Evolutionary conservation across 2,329 filamentous ascomycete species (phyloP).

Genomic region (Sclerotinia nivalis): DNA sequence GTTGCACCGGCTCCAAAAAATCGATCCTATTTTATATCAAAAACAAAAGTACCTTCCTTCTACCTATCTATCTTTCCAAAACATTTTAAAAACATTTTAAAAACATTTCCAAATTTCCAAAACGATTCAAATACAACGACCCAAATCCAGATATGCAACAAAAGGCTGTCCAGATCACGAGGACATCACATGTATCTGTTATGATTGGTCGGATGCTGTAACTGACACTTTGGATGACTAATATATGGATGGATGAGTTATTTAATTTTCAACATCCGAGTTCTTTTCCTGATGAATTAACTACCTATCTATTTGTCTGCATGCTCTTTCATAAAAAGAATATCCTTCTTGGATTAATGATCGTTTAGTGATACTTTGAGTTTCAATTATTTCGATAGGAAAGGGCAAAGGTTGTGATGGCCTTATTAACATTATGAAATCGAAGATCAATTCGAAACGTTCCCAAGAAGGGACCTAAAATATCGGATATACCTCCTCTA

Average conservation of each 20-base stretch:
- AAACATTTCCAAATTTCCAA: neutral
- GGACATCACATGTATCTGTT: neutral
- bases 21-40: no score
- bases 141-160: neutral
- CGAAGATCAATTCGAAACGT: neutral
- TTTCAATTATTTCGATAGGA: no score
- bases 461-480: neutral
- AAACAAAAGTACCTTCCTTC: neutral
- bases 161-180: neutral
- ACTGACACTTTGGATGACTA: neutral
- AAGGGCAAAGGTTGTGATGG: no score
- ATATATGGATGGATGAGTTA: neutral
- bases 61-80: neutral
- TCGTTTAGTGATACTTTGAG: no score
- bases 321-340: no score
- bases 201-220: neutral
- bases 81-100: neutral
- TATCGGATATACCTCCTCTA: neutral
- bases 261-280: neutral
- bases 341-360: no score
- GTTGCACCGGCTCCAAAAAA: neutral
- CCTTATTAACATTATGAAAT: no score
- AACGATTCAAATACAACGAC: no score
- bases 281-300: no score
- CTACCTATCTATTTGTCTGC: no score